Evolutionary conservation across 2,329 filamentous ascomycete species (phyloP).

Genomic region (Xylaria hypoxylon): DNA sequence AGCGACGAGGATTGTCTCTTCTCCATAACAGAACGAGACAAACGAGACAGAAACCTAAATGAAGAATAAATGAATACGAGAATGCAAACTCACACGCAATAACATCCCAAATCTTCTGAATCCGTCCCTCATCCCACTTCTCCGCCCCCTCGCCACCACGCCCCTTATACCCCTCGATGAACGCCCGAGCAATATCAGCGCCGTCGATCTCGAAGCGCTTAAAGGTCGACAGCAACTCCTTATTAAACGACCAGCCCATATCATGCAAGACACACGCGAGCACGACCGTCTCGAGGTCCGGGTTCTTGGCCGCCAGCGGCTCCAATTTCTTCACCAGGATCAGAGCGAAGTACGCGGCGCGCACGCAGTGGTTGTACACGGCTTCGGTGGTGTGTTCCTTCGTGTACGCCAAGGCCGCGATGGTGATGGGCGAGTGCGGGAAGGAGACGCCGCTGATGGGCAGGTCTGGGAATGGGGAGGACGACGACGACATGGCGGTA

Average conservation of each 20-base stretch:
- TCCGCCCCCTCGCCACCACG: slow-evolving; percentile 22
- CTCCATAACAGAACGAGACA: too few relatives aligned
- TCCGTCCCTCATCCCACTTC: slow-evolving; percentile 29
- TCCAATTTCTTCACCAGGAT: slow-evolving; percentile 38
- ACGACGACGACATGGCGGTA: slow-evolving; percentile 30
- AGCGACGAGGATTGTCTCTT: not conserved
- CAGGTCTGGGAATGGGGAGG: slow-evolving; percentile 38
- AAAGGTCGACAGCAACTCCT: slow-evolving; percentile 27
- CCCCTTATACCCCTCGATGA: slow-evolving; percentile 5
- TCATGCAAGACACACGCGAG: slow-evolving; percentile 42
- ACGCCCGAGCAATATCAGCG: slow-evolving; percentile 38
- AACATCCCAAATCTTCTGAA: slow-evolving; percentile 34
- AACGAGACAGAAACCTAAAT: not conserved
- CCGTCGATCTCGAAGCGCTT: slow-evolving; percentile 44
- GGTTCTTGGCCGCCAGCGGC: not conserved
- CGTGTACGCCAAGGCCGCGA: slow-evolving; percentile 41
- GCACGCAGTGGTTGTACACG: slow-evolving; percentile 44
- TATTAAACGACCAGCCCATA: slow-evolving; percentile 40
- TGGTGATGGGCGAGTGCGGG: slow-evolving; percentile 38
- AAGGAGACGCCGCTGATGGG: slow-evolving; percentile 39
- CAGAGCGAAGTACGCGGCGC: slow-evolving; percentile 42
- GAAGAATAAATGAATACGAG: not conserved
- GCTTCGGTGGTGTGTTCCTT: slow-evolving; percentile 37
- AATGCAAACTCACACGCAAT: slow-evolving; percentile 28
- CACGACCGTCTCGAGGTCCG: slow-evolving; percentile 39